phyloP scores from a whole-genome alignment of 208 protist species.

The Crithidia expoeki region DNA sequence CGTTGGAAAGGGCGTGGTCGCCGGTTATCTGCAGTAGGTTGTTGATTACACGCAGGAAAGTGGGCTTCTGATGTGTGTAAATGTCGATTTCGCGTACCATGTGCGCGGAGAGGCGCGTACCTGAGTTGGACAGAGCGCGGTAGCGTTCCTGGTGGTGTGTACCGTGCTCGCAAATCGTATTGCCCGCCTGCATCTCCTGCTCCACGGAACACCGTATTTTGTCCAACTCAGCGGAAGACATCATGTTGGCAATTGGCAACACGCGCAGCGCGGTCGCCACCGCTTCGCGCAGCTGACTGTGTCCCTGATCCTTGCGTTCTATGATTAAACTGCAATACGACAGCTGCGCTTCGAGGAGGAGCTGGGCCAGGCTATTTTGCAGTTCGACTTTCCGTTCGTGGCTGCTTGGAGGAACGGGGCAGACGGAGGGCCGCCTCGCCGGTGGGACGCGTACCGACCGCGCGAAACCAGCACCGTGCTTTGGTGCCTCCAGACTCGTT shows the following conservation, averaged over 20 bases:
- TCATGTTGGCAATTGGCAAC: not conserved
- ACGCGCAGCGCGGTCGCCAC: not conserved
- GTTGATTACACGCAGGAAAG: not conserved
- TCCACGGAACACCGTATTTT: not conserved
- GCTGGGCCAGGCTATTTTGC: not conserved
- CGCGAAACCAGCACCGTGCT: slow-evolving; percentile 4
- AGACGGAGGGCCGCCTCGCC: not conserved
- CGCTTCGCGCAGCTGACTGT: not conserved
- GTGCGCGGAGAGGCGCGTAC: not conserved
- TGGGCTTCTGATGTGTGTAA: not conserved
- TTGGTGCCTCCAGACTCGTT: not conserved
- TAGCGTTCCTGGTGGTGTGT: not conserved
- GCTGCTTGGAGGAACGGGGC: not conserved
- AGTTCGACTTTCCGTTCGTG: not conserved
- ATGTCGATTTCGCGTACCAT: not conserved
- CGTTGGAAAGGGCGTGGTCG: not conserved
- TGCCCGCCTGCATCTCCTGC: not conserved
- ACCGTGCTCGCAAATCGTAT: too few species aligned
- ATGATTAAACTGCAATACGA: not conserved
- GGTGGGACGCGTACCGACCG: not conserved
- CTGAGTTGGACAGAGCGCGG: too few species aligned
- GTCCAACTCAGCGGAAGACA: not conserved
- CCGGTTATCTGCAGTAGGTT: not conserved
- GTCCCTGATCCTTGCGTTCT: not conserved
- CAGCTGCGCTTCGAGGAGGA: slow-evolving; percentile 2